Evolutionary conservation across 202 grass and related monocot species (phyloP).

Genomic region (Cymbopogon flexuosus): DNA sequence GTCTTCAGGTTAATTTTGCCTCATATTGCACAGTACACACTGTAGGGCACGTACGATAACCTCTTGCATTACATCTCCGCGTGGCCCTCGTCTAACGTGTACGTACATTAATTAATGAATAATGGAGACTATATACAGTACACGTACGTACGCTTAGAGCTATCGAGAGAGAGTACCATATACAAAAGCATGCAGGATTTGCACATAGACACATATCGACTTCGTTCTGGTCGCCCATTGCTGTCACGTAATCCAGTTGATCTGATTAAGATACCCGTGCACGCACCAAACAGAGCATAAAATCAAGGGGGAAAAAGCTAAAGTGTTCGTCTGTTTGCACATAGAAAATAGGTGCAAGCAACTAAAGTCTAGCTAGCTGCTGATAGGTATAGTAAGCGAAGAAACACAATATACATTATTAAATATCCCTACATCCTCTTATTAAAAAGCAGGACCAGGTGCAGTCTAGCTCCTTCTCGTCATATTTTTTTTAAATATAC

Average conservation of each 20-base stretch:
- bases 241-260: background rate
- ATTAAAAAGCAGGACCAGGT: too few species aligned
- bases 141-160: too few species aligned
- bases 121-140: too few species aligned
- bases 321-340: constrained; percentile 19
- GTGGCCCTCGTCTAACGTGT: background rate
- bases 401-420: too few species aligned
- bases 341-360: background rate
- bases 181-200: background rate
- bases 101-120: too few species aligned
- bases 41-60: background rate
- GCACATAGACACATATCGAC: background rate
- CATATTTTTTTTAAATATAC: too few species aligned
- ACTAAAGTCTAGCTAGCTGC: background rate
- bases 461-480: too few species aligned
- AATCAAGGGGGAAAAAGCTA: too few species aligned
- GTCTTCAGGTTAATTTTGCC: background rate
- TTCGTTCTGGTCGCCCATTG: background rate
- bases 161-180: background rate
- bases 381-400: background rate
- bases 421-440: too few species aligned
- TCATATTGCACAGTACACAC: background rate
- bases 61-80: background rate
- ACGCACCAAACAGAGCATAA: background rate
- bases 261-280: background rate